Conservation (phyloP, 208 protist species). For the Acanthamoeba lugdunensis region DNA sequence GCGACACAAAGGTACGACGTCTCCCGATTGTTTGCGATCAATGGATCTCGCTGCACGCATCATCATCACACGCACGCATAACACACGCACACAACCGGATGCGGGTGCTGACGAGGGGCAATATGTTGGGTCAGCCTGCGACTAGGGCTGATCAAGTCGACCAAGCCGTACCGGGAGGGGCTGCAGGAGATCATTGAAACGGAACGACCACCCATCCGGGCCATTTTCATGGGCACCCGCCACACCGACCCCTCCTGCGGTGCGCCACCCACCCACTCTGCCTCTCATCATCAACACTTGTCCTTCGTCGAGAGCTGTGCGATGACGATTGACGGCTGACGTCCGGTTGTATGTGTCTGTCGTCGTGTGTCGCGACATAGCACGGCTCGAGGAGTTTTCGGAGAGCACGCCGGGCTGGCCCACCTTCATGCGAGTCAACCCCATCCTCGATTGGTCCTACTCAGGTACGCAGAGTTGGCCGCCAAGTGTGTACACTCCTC, state of each 20-base stretch:
- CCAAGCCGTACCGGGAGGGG: conserved; percentile 8
- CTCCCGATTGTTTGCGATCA: conserved; percentile 1
- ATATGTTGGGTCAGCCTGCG: neutral
- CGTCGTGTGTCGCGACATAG: neutral
- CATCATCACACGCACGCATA: neutral
- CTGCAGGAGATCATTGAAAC: conserved; percentile 44
- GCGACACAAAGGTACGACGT: neutral
- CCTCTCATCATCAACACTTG: neutral
- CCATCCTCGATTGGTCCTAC: conserved; percentile 82
- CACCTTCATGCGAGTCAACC: conserved; percentile 80
- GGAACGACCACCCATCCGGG: conserved; percentile 61
- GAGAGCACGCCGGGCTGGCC: conserved; percentile 74
- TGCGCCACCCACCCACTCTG: neutral
- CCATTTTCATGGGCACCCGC: conserved; percentile 77
- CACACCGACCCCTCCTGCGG: conserved; percentile 76
- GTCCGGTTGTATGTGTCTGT: neutral
- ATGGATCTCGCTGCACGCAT: neutral
- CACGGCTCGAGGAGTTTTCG: neutral
- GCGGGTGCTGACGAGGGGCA: too few relatives aligned
- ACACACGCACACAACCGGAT: neutral
- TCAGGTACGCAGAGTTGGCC: neutral
- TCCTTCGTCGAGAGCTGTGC: neutral
- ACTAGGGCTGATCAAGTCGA: conserved; percentile 41
- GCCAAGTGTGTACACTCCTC: too few relatives aligned
- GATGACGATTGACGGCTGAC: neutral